phyloP scores from a whole-genome alignment of 805 yeast genomes.

The Myxozyma kluyveri region DNA sequence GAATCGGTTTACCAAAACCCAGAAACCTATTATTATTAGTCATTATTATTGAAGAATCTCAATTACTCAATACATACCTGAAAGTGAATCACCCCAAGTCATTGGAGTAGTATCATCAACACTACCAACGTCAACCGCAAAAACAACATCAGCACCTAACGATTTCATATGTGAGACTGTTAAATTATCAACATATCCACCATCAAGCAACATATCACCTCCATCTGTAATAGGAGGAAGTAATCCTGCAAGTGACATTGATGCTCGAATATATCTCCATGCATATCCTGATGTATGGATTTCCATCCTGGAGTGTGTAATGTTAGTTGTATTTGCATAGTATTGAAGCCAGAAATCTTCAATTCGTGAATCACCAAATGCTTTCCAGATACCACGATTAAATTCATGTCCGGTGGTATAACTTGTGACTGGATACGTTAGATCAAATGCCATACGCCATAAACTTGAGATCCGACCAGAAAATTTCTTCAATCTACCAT shows the following conservation, averaged over 20 bases:
- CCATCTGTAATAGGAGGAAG: constrained; percentile 84
- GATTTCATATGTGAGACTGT: constrained; percentile 90
- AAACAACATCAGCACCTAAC: constrained; percentile 73
- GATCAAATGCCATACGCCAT: constrained; percentile 81
- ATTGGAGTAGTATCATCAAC: constrained; percentile 87
- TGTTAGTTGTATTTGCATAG: constrained; percentile 88
- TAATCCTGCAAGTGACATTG: constrained; percentile 93
- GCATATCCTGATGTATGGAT: constrained; percentile 88
- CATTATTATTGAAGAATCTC: not conserved
- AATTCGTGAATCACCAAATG: constrained; percentile 85
- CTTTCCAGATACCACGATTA: constrained; percentile 96
- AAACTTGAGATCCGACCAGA: constrained; percentile 74
- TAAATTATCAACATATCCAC: constrained; percentile 91
- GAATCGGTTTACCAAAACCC: constrained; percentile 85
- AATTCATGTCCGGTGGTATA: constrained; percentile 97
- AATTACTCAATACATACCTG: constrained; percentile 36
- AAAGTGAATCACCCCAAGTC: constrained; percentile 87
- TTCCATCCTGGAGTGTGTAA: constrained; percentile 93
- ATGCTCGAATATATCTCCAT: constrained; percentile 93
- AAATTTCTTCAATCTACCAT: constrained; percentile 84
- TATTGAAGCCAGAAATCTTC: constrained; percentile 94
- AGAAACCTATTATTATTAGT: constrained; percentile 55
- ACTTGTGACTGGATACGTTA: constrained; percentile 91
- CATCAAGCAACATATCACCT: constrained; percentile 91
- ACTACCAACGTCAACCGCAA: constrained; percentile 96